These are phyloP conservation scores for Sporisorium iseilematis-ciliati DNA, from an alignment of 1,284 basidiomycete species.

Conservation along the genomic window DNA sequence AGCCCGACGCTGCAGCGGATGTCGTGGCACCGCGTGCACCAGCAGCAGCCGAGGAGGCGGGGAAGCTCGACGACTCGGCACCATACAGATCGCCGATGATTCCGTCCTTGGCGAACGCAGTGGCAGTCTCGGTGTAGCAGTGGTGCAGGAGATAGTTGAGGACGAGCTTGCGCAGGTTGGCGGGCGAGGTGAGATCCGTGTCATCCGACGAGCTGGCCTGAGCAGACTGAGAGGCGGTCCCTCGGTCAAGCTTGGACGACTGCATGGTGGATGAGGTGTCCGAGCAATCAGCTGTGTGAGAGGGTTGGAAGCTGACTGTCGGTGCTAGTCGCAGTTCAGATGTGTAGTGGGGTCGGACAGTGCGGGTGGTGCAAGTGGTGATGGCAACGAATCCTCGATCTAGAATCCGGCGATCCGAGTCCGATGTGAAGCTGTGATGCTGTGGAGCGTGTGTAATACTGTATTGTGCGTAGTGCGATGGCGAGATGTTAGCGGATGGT, in stretches of 20 bases:
- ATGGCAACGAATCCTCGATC: background rate
- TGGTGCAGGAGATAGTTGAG: constrained; percentile 83
- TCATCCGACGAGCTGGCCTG: constrained; percentile 32
- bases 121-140: constrained; percentile 79
- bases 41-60: constrained; percentile 9
- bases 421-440: background rate
- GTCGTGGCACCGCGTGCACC: constrained; percentile 2
- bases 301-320: background rate
- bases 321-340: background rate
- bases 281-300: constrained; percentile 4
- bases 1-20: constrained; percentile 10
- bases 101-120: constrained; percentile 79
- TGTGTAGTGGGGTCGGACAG: too few relatives aligned
- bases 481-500: background rate
- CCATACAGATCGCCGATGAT: constrained; percentile 46
- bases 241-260: constrained; percentile 25
- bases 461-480: background rate
- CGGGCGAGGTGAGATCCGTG: constrained; percentile 47
- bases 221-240: constrained; percentile 15
- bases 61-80: constrained; percentile 11
- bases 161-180: constrained; percentile 75
- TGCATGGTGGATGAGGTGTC: constrained; percentile 24
- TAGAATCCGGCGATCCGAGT: background rate
- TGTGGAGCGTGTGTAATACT: background rate
- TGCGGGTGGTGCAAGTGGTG: background rate